Evolutionary conservation across 2,329 filamentous ascomycete genomes (phyloP).

Genomic region (Fusarium austroafricanum): DNA sequence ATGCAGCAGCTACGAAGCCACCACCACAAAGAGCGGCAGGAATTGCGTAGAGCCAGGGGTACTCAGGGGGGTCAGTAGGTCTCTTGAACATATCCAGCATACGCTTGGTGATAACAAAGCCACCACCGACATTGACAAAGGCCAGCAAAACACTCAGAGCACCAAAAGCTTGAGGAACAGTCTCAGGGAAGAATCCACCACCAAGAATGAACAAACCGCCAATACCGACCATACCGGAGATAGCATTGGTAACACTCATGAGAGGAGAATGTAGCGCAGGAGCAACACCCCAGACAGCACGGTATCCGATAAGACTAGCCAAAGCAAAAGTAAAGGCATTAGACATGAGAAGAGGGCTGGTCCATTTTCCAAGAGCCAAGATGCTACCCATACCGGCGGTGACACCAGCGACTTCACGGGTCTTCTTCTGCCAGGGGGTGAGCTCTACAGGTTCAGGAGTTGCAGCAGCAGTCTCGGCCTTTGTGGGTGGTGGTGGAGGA

Average conservation of each 20-base stretch:
- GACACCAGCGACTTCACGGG: conserved; percentile 78
- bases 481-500: conserved; percentile 63
- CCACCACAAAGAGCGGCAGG: conserved; percentile 82
- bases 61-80: conserved; percentile 87
- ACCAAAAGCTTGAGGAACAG: conserved; percentile 81
- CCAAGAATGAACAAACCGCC: conserved; percentile 91
- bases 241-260: conserved; percentile 95
- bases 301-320: conserved; percentile 86
- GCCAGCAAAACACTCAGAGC: conserved; percentile 84
- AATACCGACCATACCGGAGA: conserved; percentile 90
- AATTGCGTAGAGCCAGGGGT: conserved; percentile 86
- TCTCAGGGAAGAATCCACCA: conserved; percentile 80
- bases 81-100: conserved; percentile 94
- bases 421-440: conserved; percentile 84
- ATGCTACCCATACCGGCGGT: conserved; percentile 82
- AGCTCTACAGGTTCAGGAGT: conserved; percentile 68
- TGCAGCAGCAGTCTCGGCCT: conserved; percentile 59
- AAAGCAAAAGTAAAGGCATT: conserved; percentile 88
- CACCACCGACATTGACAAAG: conserved; percentile 89
- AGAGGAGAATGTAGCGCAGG: conserved; percentile 88
- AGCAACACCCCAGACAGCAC: conserved; percentile 86
- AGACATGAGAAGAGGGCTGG: conserved; percentile 85
- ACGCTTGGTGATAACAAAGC: conserved; percentile 90
- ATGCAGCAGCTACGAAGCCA: conserved; percentile 82
- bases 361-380: conserved; percentile 82